Base-by-base conservation (phyloP, 805 yeast species). In the Brettanomyces naardenensis region DNA sequence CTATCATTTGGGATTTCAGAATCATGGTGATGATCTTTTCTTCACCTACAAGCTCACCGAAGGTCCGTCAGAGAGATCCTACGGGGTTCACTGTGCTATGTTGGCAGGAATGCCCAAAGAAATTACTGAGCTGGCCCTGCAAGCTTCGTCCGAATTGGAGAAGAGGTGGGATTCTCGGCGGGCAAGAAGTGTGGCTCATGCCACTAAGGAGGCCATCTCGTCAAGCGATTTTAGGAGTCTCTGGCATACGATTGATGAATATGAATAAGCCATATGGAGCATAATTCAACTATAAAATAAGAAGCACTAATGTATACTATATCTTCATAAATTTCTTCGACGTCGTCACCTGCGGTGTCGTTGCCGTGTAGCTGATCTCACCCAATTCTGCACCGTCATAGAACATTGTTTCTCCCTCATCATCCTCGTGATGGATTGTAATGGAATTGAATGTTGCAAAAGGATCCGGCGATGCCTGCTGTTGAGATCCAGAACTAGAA, bases 371-470 rank as follows among this genome's bases (percentile, higher is more conserved):
- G 1, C 74, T 67, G n/a, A 76, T 72, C 46, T 73, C 73, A 9
- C 79, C 72, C 36, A 72, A 51, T 34, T 68, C 73, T 2, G 59
- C 55, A 20, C 64, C 66, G 28, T 56, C 75, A 46, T 73, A 78
- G 4, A 68, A 57, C 54, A 71, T 64, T 4, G 71, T 61, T 31
- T 71, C 65, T 22, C 64, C 69, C 33, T 62, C 68, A 31, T 65
- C 67, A 31, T 77, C 85, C 33, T 78, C 86, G 54, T 86, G 88
- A 49, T 84, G 83, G 49, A 88, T 66, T 5, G 95, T 86, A 57
- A 88, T 83, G 0, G 96, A 87, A 53, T 79, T 84, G 62, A 88
- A 88, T 52, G 78, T 76, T 36, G 77, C 82, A 58, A 88, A 88
- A 2, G 96, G 96, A 58, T 88, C 95, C n/a, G 46, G 32, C 18